Evolutionary conservation across 768 basidiomycete species (phyloP), one percentile per base, ranked within the genome.

Genomic region (Exidia glandulosa): DNA sequence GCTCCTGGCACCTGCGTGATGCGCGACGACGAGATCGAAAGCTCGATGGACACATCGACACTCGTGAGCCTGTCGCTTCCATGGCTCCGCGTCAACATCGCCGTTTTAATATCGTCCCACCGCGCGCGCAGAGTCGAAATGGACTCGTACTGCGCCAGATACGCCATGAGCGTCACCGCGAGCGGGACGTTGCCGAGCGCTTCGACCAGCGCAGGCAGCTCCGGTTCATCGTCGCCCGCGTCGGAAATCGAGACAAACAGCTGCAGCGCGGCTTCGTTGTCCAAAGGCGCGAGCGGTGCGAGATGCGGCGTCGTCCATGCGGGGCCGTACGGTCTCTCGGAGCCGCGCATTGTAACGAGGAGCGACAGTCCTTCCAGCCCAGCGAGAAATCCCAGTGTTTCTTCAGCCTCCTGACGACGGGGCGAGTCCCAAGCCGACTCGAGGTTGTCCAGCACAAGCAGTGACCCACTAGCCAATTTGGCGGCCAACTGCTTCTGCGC

Each of bases 391-490:
- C 27, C 14, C 5, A 54, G 29, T 7, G 30, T 9, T 5, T 14
- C 50, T 25, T 54, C 50, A 13, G 50, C 29, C 12, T 29, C 27
- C 6, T 12, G 6, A 6, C 50, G 50, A 14, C 12, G 6, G 1
- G 6, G 25, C 19, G 50, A 6, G 1, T 54, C 50, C 50, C 50
- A 54, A 14, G 50, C 25, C 5, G 50, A 54, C 50, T 54, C 50
- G 50, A 54, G 30, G 25, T 54, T 54, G 30, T 54, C 50, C 1
- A 54, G 50, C 19, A 54, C 50, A 1, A 54, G 27, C 12, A 41
- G 34, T 27, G 36, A 62, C 63, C 16, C 62, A 62, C 7, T 66
- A 6, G 19, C 16, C 19, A 19, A 37, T 9, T 13, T 27, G 61
- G 50, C 7, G 7, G n/a, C n/a, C 25, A 54, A 14, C 9, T 27